These are phyloP conservation scores for Meyerozyma elateridarum DNA, from an alignment of 1,139 yeast genomes.

Conservation along the genomic window DNA sequence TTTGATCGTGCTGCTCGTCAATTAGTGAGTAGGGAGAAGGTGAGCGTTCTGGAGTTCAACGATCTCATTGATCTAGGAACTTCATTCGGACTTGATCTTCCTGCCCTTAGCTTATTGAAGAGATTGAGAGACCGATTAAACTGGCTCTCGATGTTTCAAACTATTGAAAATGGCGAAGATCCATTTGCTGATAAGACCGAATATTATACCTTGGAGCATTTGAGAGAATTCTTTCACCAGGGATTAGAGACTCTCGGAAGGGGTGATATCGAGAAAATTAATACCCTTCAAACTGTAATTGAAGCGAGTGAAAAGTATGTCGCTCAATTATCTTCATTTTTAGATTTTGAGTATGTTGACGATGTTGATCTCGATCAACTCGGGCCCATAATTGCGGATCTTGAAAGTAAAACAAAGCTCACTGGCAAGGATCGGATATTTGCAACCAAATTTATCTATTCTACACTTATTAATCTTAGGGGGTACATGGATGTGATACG, in stretches of 20 bases:
- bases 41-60: constrained; percentile 29
- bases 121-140: constrained; percentile 43
- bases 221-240: constrained; percentile 31
- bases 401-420: constrained; percentile 15
- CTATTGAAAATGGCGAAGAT: constrained; percentile 37
- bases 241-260: constrained; percentile 37
- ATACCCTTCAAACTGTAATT: constrained; percentile 23
- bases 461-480: constrained; percentile 25
- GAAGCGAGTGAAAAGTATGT: constrained; percentile 27
- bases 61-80: constrained; percentile 51
- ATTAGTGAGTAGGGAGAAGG: constrained; percentile 24
- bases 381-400: constrained; percentile 21
- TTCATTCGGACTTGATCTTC: constrained; percentile 53
- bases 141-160: constrained; percentile 43
- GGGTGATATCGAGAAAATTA: constrained; percentile 20
- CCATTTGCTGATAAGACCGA: constrained; percentile 36
- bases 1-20: constrained; percentile 48
- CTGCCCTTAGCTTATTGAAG: constrained; percentile 46
- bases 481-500: constrained; percentile 19
- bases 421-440: constrained; percentile 20
- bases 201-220: constrained; percentile 32
- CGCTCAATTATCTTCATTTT: constrained; percentile 22
- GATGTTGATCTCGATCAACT: constrained; percentile 21
- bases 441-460: constrained; percentile 23
- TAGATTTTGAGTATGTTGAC: constrained; percentile 22